Conservation (phyloP, 352 stramenopile genomes). For the Phytophthora fragariaefolia region DNA sequence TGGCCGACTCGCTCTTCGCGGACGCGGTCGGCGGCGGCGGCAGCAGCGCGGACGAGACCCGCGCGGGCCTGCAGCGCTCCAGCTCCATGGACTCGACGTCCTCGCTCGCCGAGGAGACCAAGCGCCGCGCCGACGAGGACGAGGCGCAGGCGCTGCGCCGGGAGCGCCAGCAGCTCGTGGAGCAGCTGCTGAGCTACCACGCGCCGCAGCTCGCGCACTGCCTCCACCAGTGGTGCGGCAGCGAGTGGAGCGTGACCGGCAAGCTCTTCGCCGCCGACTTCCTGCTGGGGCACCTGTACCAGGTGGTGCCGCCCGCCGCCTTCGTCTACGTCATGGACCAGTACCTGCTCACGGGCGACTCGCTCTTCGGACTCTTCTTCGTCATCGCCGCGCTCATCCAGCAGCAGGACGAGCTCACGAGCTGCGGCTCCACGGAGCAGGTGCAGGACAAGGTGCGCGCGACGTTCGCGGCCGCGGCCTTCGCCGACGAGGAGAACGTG, state of each 20-base stretch:
- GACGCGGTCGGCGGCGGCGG: slow-evolving; percentile 23
- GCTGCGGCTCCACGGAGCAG: slow-evolving; percentile 39
- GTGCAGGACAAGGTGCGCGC: slow-evolving; percentile 51
- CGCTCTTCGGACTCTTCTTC: slow-evolving; percentile 76
- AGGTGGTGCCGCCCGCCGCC: slow-evolving; percentile 55
- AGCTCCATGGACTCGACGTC: slow-evolving; percentile 50
- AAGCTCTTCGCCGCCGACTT: slow-evolving; percentile 61
- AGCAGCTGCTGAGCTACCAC: slow-evolving; percentile 82
- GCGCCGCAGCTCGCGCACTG: slow-evolving; percentile 69
- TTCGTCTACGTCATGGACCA: slow-evolving; percentile 85
- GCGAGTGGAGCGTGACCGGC: slow-evolving; percentile 68
- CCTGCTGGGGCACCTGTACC: slow-evolving; percentile 73
- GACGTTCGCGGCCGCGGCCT: slow-evolving; percentile 41
- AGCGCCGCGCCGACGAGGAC: slow-evolving; percentile 40
- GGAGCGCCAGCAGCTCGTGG: slow-evolving; percentile 69
- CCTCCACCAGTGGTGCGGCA: slow-evolving; percentile 76
- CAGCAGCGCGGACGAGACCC: slow-evolving; percentile 41
- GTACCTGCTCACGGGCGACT: slow-evolving; percentile 75
- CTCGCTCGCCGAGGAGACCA: slow-evolving; percentile 37
- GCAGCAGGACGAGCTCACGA: slow-evolving; percentile 45
- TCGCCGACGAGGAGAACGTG: slow-evolving; percentile 49
- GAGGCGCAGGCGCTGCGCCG: slow-evolving; percentile 38
- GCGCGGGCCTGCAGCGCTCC: slow-evolving; percentile 30
- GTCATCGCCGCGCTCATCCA: slow-evolving; percentile 66
- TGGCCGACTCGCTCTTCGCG: slow-evolving; percentile 43